Conservation (phyloP, 306 rosid species). For the Inga leiocalycina region DNA sequence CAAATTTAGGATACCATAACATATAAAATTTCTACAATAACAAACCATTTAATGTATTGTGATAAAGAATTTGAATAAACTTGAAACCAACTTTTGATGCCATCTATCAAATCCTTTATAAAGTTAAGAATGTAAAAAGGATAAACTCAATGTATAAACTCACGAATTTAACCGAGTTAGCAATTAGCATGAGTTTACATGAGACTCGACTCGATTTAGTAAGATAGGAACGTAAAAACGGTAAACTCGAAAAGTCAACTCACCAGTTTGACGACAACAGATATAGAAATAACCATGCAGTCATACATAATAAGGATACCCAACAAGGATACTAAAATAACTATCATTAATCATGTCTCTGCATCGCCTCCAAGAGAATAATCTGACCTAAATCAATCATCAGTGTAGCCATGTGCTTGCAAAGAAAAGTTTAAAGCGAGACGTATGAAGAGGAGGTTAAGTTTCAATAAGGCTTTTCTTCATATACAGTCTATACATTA, state of each 20-base stretch:
- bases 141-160: too few species aligned
- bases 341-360: background rate
- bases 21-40: background rate
- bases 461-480: constrained; percentile 18
- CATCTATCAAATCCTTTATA: too few species aligned
- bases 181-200: too few species aligned
- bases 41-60: background rate
- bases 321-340: background rate
- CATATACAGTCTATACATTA: background rate
- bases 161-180: too few species aligned
- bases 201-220: too few species aligned
- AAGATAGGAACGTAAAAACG: too few species aligned
- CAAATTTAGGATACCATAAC: background rate
- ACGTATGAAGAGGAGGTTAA: background rate
- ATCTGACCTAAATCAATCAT: background rate
- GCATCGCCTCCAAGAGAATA: background rate
- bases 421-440: background rate
- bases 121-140: too few species aligned
- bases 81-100: background rate
- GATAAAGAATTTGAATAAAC: background rate
- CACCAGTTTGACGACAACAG: too few species aligned
- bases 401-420: background rate
- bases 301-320: background rate
- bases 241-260: too few species aligned
- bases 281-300: background rate